phyloP scores from a whole-genome alignment of 2,329 filamentous ascomycete genomes.

The Plectosphaerella sp. region DNA sequence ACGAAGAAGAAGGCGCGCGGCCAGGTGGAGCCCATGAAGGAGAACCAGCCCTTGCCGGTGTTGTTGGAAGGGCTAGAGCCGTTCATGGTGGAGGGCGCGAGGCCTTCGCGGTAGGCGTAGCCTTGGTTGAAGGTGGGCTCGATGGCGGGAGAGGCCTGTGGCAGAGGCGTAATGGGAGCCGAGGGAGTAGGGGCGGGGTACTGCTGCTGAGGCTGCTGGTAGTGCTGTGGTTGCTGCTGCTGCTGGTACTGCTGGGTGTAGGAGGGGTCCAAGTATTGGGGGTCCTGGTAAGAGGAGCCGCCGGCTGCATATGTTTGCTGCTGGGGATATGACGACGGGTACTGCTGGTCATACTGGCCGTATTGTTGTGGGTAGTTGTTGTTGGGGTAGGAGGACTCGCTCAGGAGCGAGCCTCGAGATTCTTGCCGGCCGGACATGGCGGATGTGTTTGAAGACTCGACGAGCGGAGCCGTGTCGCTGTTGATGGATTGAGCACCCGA shows the following conservation, averaged over 20 bases:
- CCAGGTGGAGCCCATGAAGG: constrained; percentile 80
- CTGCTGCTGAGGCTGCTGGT: constrained; percentile 1
- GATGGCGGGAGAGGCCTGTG: constrained; percentile 14
- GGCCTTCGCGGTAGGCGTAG: constrained; percentile 29
- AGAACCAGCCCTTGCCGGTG: constrained; percentile 38
- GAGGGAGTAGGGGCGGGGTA: not conserved
- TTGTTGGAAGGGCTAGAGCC: constrained; percentile 13
- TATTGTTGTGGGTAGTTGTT: constrained; percentile 18
- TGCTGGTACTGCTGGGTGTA: constrained; percentile 13
- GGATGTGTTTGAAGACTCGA: constrained; percentile 13
- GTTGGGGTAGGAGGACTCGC: constrained; percentile 28
- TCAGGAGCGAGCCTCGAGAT: constrained; percentile 33
- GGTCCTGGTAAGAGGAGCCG: constrained; percentile 9
- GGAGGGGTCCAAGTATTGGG: constrained; percentile 20
- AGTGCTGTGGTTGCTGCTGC: not conserved
- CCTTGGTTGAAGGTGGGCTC: constrained; percentile 21
- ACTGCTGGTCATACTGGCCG: constrained; percentile 15
- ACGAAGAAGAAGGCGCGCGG: constrained; percentile 79
- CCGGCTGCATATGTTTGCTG: constrained; percentile 8
- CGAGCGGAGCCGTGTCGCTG: constrained; percentile 22
- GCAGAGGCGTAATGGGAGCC: constrained; percentile 9
- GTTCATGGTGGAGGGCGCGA: constrained; percentile 24
- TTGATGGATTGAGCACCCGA: constrained; percentile 4
- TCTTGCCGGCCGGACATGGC: constrained; percentile 34
- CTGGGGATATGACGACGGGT: constrained; percentile 3